Conservation (phyloP, 2,329 filamentous ascomycete genomes). For the Fusarium mundagurra region DNA sequence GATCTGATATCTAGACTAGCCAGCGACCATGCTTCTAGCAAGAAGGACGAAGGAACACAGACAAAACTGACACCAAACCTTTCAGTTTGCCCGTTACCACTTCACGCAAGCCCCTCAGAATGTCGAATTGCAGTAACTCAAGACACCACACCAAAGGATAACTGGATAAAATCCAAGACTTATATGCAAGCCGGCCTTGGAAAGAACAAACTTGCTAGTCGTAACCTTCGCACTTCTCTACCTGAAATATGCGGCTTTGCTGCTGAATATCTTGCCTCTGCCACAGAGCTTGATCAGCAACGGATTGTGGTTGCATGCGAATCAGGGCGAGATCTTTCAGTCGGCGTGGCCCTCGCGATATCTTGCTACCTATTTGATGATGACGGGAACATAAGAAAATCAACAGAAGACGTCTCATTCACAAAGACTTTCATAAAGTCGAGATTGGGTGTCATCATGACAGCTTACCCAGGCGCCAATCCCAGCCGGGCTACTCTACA, state of each 20-base stretch:
- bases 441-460: constrained; percentile 84
- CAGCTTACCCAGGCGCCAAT: constrained; percentile 80
- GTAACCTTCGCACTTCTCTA: constrained; percentile 80
- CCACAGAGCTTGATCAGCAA: neutral
- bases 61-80: constrained; percentile 50
- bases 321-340: constrained; percentile 81
- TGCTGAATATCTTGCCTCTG: constrained; percentile 47
- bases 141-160: constrained; percentile 55
- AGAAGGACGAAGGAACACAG: constrained; percentile 8
- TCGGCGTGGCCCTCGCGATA: constrained; percentile 80
- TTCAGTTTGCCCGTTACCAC: constrained; percentile 50
- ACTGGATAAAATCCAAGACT: constrained; percentile 50
- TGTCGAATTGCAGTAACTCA: constrained; percentile 58
- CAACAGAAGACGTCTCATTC: constrained; percentile 51
- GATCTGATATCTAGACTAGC: constrained; percentile 60
- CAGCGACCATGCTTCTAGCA: constrained; percentile 33
- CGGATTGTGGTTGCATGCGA: constrained; percentile 73
- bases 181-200: constrained; percentile 71
- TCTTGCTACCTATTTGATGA: constrained; percentile 78
- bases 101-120: constrained; percentile 28
- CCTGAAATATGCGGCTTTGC: constrained; percentile 69
- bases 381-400: constrained; percentile 58
- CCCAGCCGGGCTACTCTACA: constrained; percentile 87
- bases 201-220: constrained; percentile 79
- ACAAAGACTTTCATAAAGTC: constrained; percentile 82